phyloP scores from a whole-genome alignment of 129 eudicot species.

The Oenanthe sinensis region DNA sequence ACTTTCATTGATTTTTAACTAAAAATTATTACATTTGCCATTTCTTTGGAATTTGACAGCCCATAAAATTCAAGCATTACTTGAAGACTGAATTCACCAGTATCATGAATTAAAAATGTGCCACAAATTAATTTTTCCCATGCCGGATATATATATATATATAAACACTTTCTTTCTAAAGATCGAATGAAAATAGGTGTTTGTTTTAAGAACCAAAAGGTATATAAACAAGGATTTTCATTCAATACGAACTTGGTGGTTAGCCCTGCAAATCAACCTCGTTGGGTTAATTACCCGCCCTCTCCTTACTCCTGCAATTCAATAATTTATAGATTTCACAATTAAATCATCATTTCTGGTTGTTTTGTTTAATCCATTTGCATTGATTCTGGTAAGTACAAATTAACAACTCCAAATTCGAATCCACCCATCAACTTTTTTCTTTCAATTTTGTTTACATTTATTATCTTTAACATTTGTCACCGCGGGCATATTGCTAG shows the following conservation, averaged over 20 bases:
- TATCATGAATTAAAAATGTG: neutral
- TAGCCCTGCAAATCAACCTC: slow-evolving; percentile 2
- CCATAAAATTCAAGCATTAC: too few relatives aligned
- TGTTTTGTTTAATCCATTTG: neutral
- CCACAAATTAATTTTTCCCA: neutral
- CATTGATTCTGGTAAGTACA: neutral
- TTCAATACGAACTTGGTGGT: slow-evolving; percentile 1
- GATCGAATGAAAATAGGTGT: neutral
- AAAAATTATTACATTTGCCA: too few relatives aligned
- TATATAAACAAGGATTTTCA: neutral
- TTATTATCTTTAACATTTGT: neutral
- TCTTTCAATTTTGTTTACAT: neutral
- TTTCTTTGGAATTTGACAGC: too few relatives aligned
- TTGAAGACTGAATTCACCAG: too few relatives aligned
- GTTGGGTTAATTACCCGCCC: neutral
- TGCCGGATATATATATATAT: neutral
- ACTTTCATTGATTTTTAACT: too few relatives aligned
- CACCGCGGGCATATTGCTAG: too few relatives aligned
- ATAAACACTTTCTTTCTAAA: neutral
- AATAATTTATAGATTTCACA: too few relatives aligned
- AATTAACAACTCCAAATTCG: too few relatives aligned
- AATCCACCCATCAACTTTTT: too few relatives aligned
- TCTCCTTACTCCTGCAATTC: neutral
- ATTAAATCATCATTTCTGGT: neutral
- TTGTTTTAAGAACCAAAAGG: neutral